These are phyloP conservation scores for Euphorbia peplus DNA, from an alignment of 345 rosid genomes.

Conservation along the genomic window DNA sequence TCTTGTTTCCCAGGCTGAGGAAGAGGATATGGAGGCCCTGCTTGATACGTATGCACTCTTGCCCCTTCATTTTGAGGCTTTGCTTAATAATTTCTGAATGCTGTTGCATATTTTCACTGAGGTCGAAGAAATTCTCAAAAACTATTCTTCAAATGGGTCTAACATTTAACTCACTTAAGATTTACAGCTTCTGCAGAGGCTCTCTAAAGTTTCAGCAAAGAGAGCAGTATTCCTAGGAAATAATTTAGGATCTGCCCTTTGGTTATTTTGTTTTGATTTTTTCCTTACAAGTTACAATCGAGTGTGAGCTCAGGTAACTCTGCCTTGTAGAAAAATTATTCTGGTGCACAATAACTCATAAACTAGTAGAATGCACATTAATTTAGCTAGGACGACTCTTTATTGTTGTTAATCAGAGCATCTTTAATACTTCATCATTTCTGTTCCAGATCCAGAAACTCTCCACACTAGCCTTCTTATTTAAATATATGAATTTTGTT, in stretches of 20 bases:
- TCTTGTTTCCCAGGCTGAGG: conserved; percentile 96
- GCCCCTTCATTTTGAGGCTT: background rate
- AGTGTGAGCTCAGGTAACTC: background rate
- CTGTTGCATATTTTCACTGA: background rate
- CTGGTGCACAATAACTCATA: background rate
- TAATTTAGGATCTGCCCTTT: no score
- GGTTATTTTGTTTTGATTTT: background rate
- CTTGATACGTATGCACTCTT: conserved; percentile 74
- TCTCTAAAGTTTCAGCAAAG: background rate
- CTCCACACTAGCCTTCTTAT: background rate
- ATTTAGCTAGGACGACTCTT: background rate
- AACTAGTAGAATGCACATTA: background rate
- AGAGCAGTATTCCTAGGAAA: background rate
- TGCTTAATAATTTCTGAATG: background rate
- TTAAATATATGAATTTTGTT: background rate
- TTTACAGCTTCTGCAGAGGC: background rate
- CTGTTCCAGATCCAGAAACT: background rate
- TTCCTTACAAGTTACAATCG: background rate
- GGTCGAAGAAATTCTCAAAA: background rate
- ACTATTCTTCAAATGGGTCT: background rate
- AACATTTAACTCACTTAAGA: background rate
- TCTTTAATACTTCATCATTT: background rate
- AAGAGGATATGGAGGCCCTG: conserved; percentile 98
- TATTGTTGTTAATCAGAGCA: background rate
- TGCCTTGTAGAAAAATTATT: background rate